phyloP scores from a whole-genome alignment of 306 rosid species.

The Cicer bijugum region DNA sequence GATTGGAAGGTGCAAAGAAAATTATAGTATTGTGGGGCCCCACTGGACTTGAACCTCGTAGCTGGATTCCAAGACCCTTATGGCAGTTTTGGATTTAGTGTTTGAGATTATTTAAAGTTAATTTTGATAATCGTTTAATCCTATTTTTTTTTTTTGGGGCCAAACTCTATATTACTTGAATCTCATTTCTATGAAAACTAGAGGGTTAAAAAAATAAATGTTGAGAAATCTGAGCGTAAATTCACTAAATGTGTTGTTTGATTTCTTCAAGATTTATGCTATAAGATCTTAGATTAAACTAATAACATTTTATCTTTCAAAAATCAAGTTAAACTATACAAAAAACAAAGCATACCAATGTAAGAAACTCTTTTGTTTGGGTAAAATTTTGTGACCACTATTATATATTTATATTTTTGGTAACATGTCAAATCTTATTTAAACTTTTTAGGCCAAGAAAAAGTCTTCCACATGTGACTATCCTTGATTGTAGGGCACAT shows the following conservation, averaged over 20 bases:
- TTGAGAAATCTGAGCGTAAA: too few species aligned
- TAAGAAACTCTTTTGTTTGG: slow-evolving; percentile 7
- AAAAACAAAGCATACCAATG: slow-evolving; percentile 31
- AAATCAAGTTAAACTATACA: not conserved
- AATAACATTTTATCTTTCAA: slow-evolving; percentile 12
- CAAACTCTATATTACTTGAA: too few species aligned
- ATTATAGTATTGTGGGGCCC: slow-evolving; percentile 45
- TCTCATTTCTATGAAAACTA: too few species aligned
- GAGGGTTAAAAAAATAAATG: too few species aligned
- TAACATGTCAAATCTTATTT: slow-evolving; percentile 15
- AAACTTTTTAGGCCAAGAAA: slow-evolving; percentile 41
- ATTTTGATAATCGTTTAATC: too few species aligned
- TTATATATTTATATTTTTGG: too few species aligned
- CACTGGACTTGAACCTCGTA: slow-evolving; percentile 49
- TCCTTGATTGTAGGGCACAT: slow-evolving; percentile 50
- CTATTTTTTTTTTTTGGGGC: too few species aligned
- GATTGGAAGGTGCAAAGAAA: slow-evolving; percentile 30
- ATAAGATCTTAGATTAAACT: slow-evolving; percentile 16
- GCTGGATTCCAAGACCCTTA: slow-evolving; percentile 44
- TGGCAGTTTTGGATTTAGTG: too few species aligned
- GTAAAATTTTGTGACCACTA: too few species aligned
- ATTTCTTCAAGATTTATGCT: not conserved
- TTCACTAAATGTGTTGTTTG: too few species aligned
- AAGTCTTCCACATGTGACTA: slow-evolving; percentile 53
- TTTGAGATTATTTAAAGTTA: too few species aligned